A percentile compares a stretch with the other conserved stretches of the same genome.
These are phyloP conservation scores for Auricularia sp. DNA, from an alignment of 768 basidiomycete species.

Conservation along the genomic window DNA sequence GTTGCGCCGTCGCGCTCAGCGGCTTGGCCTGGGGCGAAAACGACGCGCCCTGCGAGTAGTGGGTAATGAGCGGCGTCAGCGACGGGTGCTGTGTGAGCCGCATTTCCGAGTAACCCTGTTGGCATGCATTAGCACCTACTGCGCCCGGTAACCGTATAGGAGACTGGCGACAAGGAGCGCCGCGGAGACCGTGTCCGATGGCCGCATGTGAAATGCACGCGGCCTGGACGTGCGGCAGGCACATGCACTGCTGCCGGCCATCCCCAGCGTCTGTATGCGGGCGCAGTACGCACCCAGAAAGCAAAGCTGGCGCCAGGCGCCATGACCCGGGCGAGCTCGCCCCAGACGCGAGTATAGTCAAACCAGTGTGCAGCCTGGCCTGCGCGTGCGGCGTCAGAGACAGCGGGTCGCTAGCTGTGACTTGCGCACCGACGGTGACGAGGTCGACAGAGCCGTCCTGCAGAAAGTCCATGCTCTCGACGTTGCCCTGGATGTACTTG, in stretches of 20 bases:
- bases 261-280: background rate
- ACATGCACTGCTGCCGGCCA: background rate
- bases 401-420: background rate
- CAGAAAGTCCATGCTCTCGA: conserved; percentile 46
- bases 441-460: conserved; percentile 51
- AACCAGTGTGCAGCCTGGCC: conserved; percentile 82
- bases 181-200: background rate
- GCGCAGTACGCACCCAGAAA: conserved; percentile 47
- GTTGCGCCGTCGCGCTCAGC: background rate
- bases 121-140: background rate
- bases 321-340: conserved; percentile 50
- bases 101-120: conserved; percentile 53
- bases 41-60: conserved; percentile 45
- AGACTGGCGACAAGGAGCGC: background rate
- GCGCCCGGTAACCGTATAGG: background rate
- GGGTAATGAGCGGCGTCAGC: conserved; percentile 46
- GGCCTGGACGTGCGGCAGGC: no score
- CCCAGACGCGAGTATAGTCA: conserved; percentile 62
- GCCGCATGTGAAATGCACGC: background rate
- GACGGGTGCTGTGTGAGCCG: conserved; percentile 51
- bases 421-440: conserved; percentile 45
- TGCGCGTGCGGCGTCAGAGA: conserved; percentile 15
- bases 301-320: conserved; percentile 57
- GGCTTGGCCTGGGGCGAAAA: background rate
- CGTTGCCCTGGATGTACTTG: conserved; percentile 25